Conservation (phyloP, 2,329 filamentous ascomycete genomes). For the Xylariaceae sp. region DNA sequence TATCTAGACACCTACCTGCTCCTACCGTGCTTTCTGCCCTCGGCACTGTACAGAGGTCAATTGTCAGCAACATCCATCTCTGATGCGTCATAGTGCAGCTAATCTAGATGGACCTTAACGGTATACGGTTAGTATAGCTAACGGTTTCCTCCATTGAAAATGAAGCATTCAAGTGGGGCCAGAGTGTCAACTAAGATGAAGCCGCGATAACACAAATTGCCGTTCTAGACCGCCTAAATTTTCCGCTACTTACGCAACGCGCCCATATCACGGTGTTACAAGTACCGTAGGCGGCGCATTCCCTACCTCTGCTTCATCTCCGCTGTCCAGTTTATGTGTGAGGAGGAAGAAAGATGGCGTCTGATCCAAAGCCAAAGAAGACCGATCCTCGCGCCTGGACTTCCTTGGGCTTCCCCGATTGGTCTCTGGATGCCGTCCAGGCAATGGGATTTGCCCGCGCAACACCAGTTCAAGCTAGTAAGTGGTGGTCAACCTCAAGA, state of each 20-base stretch:
- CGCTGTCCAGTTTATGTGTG: neutral
- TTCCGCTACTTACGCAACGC: slow-evolving; percentile 4
- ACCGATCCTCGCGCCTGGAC: slow-evolving; percentile 57
- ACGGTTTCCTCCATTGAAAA: neutral
- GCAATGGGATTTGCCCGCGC: slow-evolving; percentile 82
- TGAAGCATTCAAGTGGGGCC: neutral
- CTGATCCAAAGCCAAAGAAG: slow-evolving; percentile 34
- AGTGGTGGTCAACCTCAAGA: neutral
- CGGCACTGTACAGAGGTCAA: no score
- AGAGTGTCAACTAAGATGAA: neutral
- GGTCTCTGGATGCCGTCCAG: slow-evolving; percentile 77
- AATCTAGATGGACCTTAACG: no score
- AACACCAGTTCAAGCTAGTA: slow-evolving; percentile 89
- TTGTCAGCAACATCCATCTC: no score
- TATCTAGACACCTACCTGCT: neutral
- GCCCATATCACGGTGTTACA: neutral
- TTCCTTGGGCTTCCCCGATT: slow-evolving; percentile 65
- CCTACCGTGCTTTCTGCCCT: no score
- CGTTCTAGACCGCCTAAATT: slow-evolving; percentile 17
- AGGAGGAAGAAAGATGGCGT: slow-evolving; percentile 27
- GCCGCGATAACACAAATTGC: slow-evolving; percentile 12
- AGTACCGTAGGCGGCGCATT: neutral
- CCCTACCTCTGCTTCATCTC: neutral
- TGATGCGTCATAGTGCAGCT: no score
- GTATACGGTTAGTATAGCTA: no score